Evolutionary conservation across 495 filamentous ascomycete genomes (phyloP).

Genomic region (Lasiosphaeria hispida): DNA sequence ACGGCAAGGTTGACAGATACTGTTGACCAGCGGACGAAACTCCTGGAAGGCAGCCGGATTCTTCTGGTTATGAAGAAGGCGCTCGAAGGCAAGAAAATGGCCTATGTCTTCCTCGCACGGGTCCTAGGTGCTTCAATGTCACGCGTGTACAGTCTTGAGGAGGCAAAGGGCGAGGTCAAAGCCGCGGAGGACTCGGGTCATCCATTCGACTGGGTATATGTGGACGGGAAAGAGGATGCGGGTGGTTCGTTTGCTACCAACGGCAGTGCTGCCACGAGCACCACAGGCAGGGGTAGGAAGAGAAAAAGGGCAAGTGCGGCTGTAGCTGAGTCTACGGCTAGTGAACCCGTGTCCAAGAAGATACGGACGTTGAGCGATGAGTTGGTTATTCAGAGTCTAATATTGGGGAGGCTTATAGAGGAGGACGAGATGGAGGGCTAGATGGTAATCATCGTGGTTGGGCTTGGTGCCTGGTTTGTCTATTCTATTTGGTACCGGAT

Average conservation of each 20-base stretch:
- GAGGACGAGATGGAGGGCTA: constrained; percentile 48
- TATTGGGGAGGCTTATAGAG: constrained; percentile 75
- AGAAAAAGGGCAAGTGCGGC: constrained; percentile 45
- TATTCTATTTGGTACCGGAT: too few relatives aligned
- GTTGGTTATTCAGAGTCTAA: constrained; percentile 88
- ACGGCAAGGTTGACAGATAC: constrained; percentile 56
- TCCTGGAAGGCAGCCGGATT: constrained; percentile 66
- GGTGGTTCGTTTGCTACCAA: constrained; percentile 27
- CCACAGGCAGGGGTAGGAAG: constrained; percentile 28
- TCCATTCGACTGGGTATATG: constrained; percentile 79
- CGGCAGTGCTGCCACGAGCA: not conserved
- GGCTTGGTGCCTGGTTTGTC: too few relatives aligned
- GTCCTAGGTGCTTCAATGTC: constrained; percentile 72
- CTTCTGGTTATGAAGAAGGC: constrained; percentile 72
- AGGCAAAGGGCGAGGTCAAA: constrained; percentile 56
- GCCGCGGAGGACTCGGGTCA: constrained; percentile 46
- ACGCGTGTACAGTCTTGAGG: constrained; percentile 61
- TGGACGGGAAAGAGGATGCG: constrained; percentile 51
- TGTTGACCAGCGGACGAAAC: constrained; percentile 54
- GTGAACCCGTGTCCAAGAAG: constrained; percentile 38
- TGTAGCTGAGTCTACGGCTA: constrained; percentile 24
- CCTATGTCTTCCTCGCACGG: constrained; percentile 68
- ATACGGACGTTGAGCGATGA: constrained; percentile 74
- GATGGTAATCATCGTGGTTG: too few relatives aligned
- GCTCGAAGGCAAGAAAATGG: constrained; percentile 55